A percentile compares a stretch with the other conserved stretches of the same genome.
These are phyloP conservation scores for Fusarium sambucinum DNA, from an alignment of 2,329 filamentous ascomycete genomes.

Conservation along the genomic window DNA sequence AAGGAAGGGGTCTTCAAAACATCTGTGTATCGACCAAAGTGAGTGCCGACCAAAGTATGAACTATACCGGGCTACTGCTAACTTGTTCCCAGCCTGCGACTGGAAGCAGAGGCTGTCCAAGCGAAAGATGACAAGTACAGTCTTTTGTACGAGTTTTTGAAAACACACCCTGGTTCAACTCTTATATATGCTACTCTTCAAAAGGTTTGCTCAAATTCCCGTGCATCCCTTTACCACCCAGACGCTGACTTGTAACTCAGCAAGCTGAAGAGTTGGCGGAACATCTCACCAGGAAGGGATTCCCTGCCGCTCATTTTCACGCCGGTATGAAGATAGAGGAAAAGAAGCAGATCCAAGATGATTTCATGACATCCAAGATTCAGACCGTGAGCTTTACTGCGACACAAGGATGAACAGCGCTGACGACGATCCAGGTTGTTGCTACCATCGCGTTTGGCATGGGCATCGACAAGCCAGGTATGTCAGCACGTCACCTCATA, in stretches of 20 bases:
- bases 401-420: accelerated
- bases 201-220: constrained; percentile 49
- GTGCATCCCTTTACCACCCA: no score
- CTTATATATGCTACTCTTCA: constrained; percentile 73
- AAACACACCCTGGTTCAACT: constrained; percentile 64
- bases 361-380: constrained; percentile 62
- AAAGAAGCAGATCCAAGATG: constrained; percentile 63
- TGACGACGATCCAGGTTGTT: constrained; percentile 37
- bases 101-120: constrained; percentile 61
- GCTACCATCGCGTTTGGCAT: constrained; percentile 71
- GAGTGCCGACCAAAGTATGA: not conserved
- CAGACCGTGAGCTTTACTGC: constrained; percentile 47
- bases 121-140: constrained; percentile 60
- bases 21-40: constrained; percentile 69
- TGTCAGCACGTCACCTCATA: not conserved
- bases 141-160: constrained; percentile 62
- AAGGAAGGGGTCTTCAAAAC: constrained; percentile 66
- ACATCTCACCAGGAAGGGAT: constrained; percentile 53
- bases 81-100: constrained; percentile 56
- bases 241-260: constrained; percentile 32
- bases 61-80: not conserved
- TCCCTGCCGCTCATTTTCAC: constrained; percentile 62
- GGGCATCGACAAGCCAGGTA: constrained; percentile 66
- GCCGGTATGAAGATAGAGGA: constrained; percentile 61
- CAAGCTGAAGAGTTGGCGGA: constrained; percentile 61